These are phyloP conservation scores for Hyphodiscus hymeniophilus DNA, from an alignment of 495 filamentous ascomycete species.

Conservation along the genomic window DNA sequence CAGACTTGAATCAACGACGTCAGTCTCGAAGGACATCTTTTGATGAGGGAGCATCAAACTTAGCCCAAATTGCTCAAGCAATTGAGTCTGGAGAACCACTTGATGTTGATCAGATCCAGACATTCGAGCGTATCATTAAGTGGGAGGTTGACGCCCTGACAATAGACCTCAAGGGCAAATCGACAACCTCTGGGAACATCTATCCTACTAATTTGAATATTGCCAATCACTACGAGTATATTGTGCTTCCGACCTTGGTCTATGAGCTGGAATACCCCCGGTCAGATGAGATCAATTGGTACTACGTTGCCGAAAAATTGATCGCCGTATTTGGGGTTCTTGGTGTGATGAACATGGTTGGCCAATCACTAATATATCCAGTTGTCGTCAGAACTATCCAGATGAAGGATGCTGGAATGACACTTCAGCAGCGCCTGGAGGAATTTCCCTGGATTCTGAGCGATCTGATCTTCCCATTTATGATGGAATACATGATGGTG, in stretches of 20 bases:
- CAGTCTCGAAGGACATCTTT: slow-evolving; percentile 27
- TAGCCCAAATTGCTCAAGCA: slow-evolving; percentile 43
- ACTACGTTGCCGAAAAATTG: slow-evolving; percentile 61
- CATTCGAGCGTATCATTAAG: slow-evolving; percentile 50
- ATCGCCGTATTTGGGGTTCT: slow-evolving; percentile 60
- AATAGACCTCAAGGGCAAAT: slow-evolving; percentile 54
- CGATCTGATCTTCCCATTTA: slow-evolving; percentile 65
- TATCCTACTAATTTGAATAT: slow-evolving; percentile 64
- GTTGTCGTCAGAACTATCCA: slow-evolving; percentile 36
- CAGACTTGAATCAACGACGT: slow-evolving; percentile 34
- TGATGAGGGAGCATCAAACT: slow-evolving; percentile 32
- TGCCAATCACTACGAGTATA: slow-evolving; percentile 60
- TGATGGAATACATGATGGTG: slow-evolving; percentile 61
- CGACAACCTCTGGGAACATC: slow-evolving; percentile 26
- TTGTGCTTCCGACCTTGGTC: slow-evolving; percentile 62
- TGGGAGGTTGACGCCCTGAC: slow-evolving; percentile 54
- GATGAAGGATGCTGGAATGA: slow-evolving; percentile 55
- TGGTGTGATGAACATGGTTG: slow-evolving; percentile 52
- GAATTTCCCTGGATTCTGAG: slow-evolving; percentile 62
- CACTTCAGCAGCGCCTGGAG: slow-evolving; percentile 47
- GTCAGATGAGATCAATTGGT: slow-evolving; percentile 58
- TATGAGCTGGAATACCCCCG: slow-evolving; percentile 74
- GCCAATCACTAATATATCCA: slow-evolving; percentile 53
- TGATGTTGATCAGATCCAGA: slow-evolving; percentile 47
- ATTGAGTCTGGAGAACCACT: slow-evolving; percentile 49